Evolutionary conservation across 192 early-diverging fungal species (phyloP).

Genomic region (Coemansia sp.): DNA sequence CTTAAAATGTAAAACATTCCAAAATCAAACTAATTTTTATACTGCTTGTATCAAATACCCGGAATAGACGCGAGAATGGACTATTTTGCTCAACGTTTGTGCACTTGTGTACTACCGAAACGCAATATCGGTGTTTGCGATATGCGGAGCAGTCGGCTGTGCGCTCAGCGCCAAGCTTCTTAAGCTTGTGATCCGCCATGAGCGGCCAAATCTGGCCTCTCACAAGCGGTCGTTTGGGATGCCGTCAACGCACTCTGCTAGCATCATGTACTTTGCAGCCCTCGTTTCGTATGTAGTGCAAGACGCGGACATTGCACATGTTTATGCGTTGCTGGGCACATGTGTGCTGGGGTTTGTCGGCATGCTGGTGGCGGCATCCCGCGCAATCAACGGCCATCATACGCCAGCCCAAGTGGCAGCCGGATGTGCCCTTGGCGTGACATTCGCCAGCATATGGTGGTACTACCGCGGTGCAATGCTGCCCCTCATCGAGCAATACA

Average conservation of each 20-base stretch:
- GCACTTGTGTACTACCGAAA: slow-evolving; percentile 41
- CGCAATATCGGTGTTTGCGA: slow-evolving; percentile 11
- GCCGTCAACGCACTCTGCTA: slow-evolving; percentile 47
- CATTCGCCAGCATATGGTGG: slow-evolving; percentile 38
- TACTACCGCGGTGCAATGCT: not conserved
- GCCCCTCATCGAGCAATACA: not conserved
- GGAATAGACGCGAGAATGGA: slow-evolving; percentile 42
- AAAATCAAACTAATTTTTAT: not conserved
- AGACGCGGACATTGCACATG: not conserved
- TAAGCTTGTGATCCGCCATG: slow-evolving; percentile 33
- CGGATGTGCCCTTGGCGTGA: slow-evolving; percentile 19
- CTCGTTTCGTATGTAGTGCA: not conserved
- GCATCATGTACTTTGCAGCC: slow-evolving; percentile 27
- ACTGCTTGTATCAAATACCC: not conserved
- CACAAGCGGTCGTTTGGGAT: slow-evolving; percentile 34
- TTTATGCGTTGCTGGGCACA: not conserved
- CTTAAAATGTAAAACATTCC: not conserved
- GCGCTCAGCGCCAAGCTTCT: slow-evolving; percentile 25
- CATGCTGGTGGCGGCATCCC: slow-evolving; percentile 25
- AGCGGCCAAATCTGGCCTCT: slow-evolving; percentile 13
- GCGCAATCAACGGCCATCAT: slow-evolving; percentile 37
- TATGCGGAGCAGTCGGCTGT: slow-evolving; percentile 23
- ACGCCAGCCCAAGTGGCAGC: slow-evolving; percentile 36
- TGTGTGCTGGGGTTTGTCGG: slow-evolving; percentile 11
- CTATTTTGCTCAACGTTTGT: not conserved